Conservation (phyloP, 306 rosid genomes). For the Begonia masoniana region DNA sequence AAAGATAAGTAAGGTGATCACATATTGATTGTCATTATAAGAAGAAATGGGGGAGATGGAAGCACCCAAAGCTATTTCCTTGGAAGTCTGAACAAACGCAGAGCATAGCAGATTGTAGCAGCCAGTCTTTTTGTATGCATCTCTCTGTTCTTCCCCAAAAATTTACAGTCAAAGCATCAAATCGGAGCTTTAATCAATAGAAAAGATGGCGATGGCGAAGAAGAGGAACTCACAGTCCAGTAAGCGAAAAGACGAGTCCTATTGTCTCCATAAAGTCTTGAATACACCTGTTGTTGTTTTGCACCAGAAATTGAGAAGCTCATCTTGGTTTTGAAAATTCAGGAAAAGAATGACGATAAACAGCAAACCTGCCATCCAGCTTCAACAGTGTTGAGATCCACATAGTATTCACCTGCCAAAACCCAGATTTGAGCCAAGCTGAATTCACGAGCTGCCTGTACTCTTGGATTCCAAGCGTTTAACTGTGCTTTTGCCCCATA, state of each 20-base stretch:
- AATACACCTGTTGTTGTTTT: constrained; percentile 94
- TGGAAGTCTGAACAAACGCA: constrained; percentile 81
- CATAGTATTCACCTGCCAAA: constrained; percentile 83
- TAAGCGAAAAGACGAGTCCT: constrained; percentile 84
- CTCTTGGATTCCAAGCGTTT: constrained; percentile 95
- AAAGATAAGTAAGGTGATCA: constrained; percentile 83
- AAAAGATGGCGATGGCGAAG: constrained; percentile 1
- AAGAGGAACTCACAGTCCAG: constrained; percentile 74
- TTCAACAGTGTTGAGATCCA: constrained; percentile 97
- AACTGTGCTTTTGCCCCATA: constrained; percentile 96
- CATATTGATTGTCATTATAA: constrained; percentile 49
- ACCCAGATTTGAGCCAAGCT: constrained; percentile 96
- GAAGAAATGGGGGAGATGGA: constrained; percentile 77
- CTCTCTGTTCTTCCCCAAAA: constrained; percentile 43
- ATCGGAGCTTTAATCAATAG: neutral
- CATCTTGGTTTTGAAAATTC: too few relatives aligned
- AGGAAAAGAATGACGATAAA: neutral
- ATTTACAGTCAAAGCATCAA: neutral
- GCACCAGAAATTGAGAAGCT: constrained; percentile 10
- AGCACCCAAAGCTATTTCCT: constrained; percentile 86
- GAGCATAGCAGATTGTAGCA: constrained; percentile 99
- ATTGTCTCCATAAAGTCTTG: constrained; percentile 88
- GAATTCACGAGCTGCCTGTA: constrained; percentile 80
- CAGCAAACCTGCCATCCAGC: constrained; percentile 95
- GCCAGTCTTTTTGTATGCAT: constrained; percentile 99